Conservation (phyloP, 768 basidiomycete species). For the Kwoniella botswanensis region DNA sequence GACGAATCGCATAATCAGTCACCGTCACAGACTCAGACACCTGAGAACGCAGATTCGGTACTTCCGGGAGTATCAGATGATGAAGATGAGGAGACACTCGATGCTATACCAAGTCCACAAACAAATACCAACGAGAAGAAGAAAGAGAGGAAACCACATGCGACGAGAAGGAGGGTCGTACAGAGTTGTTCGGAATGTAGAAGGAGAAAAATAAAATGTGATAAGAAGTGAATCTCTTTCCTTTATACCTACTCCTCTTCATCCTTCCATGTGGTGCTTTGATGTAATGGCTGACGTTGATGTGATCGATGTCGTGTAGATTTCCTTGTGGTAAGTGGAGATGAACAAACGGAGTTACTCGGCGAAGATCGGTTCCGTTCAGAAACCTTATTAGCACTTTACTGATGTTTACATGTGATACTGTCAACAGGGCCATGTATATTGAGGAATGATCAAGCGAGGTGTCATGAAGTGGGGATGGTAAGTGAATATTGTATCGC, state of each 20-base stretch:
- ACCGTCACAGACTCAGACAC: constrained; percentile 4
- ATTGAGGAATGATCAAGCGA: constrained; percentile 49
- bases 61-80: constrained; percentile 24
- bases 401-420: not conserved
- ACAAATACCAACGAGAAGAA: constrained; percentile 4
- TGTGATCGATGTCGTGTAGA: constrained; percentile 19
- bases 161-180: constrained; percentile 53
- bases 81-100: constrained; percentile 6
- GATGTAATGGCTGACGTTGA: not conserved
- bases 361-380: not conserved
- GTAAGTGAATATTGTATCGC: constrained; percentile 34
- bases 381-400: not conserved
- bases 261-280: not conserved
- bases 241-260: not conserved
- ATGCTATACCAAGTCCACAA: constrained; percentile 8
- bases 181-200: constrained; percentile 58
- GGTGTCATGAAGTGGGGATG: constrained; percentile 56
- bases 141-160: constrained; percentile 43
- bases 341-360: not conserved
- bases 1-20: constrained; percentile 15
- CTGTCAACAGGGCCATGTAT: constrained; percentile 46
- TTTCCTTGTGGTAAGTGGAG: constrained; percentile 51
- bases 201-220: constrained; percentile 58
- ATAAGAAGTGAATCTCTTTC: constrained; percentile 49
- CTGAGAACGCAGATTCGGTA: not conserved